Evolutionary conservation across 2,329 filamentous ascomycete genomes (phyloP).

Genomic region (Arthrobotrys sinensis): DNA sequence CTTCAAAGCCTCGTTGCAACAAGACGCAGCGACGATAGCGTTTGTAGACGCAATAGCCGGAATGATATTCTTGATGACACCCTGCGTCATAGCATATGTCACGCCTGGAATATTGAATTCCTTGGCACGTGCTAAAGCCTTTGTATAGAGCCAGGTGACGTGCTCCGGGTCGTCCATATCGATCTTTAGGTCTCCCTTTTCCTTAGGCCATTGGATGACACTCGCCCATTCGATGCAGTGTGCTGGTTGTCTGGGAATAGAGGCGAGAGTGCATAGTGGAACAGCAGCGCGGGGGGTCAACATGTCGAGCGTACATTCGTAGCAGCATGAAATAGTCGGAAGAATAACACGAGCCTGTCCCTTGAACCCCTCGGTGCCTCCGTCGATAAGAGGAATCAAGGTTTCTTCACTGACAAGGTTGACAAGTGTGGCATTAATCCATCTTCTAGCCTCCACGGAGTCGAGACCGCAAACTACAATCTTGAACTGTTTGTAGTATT

Average conservation of each 20-base stretch:
- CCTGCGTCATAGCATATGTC: conserved; percentile 95
- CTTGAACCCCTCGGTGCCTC: conserved; percentile 98
- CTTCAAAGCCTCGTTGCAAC: conserved; percentile 97
- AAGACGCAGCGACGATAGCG: conserved; percentile 93
- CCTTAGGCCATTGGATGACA: conserved; percentile 93
- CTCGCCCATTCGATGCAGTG: conserved; percentile 99
- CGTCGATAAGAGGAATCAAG: conserved; percentile 94
- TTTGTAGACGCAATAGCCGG: conserved; percentile 98
- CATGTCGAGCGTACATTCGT: conserved; percentile 99
- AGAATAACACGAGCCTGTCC: conserved; percentile 94
- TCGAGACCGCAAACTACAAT: conserved; percentile 94
- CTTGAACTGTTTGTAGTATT: conserved; percentile 97
- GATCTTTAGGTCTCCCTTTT: conserved; percentile 84
- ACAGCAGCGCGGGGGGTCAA: conserved; percentile 97
- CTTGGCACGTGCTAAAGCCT: conserved; percentile 82
- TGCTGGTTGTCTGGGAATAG: conserved; percentile 95
- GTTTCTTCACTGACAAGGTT: conserved; percentile 88
- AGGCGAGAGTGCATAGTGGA: conserved; percentile 94
- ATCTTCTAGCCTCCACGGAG: conserved; percentile 96
- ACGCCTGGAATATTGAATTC: conserved; percentile 94
- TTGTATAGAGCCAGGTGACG: conserved; percentile 95
- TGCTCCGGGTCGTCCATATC: conserved; percentile 98
- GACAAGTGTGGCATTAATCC: conserved; percentile 96
- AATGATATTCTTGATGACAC: conserved; percentile 99
- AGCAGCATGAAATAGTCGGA: conserved; percentile 92